Evolutionary conservation across 495 filamentous ascomycete genomes (phyloP), one percentile per base, ranked within the genome.

Genomic region (Penicillium coprophilum): DNA sequence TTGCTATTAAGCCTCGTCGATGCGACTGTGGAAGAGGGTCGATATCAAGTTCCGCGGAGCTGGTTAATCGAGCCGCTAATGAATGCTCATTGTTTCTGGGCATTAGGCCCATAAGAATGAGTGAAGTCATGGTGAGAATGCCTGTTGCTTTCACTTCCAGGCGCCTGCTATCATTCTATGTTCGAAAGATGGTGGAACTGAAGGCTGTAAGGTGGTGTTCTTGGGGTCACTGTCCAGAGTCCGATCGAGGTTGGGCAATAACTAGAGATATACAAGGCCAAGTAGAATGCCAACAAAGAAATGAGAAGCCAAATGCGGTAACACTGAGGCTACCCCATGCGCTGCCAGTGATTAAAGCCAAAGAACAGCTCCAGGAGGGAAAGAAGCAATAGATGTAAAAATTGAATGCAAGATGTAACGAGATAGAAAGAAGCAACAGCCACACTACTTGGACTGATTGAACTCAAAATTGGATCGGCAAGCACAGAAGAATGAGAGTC

Each of bases 11-110:
- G 12, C 83, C 84, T 57, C 72, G 66, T 41, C 66, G 71, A 38
- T 85, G 78, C 30, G 70, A 71, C 0, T 53, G 48, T 5, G 83
- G 80, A 13, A 87, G 69, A 46, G 83, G 83, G 39, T 68, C 59
- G 40, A 78, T 73, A 52, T 71, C 61, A 43, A 63, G 40, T 6
- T 43, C 43, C 4, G 45, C 23, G 24, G 55, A 40, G 44, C 10
- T 52, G 34, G 50, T 57, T 48, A 68, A 48, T 46, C 71, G 67
- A n/a, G 61, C 63, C 13, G 40, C 60, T 32, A 74, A 53, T 10
- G 51, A 36, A 32, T 65, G 32, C 1, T 55, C 62, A 20, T 40
- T 41, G 23, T 59, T 46, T 31, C 55, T 43, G 45, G 52, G 51
- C 34, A 66, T 46, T 43, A 73, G 52, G 39, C 55, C 58, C 41